These are phyloP conservation scores for Psidium friedrichsthalianum DNA, from an alignment of 345 rosid genomes.

Conservation along the genomic window DNA sequence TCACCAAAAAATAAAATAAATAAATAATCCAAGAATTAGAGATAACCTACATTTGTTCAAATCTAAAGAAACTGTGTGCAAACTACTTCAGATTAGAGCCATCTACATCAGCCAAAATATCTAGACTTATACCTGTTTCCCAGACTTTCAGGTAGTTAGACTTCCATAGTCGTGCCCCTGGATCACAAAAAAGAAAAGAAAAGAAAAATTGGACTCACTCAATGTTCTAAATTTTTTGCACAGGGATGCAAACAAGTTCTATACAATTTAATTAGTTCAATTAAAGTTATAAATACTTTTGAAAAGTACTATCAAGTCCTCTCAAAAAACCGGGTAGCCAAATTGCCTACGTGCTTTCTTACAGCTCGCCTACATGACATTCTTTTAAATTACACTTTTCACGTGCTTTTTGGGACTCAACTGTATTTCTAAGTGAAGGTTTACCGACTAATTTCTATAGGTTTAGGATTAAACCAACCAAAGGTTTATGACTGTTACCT, in stretches of 20 bases:
- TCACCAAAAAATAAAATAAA: background rate
- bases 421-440: background rate
- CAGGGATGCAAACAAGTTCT: too few relatives aligned
- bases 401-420: fast-evolving
- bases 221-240: too few relatives aligned
- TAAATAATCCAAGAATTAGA: background rate
- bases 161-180: background rate
- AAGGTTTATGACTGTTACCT: fast-evolving
- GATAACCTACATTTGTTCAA: background rate
- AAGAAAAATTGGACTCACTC: background rate
- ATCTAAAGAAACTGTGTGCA: background rate
- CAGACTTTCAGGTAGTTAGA: background rate
- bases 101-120: background rate
- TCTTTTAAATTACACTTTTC: too few relatives aligned
- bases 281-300: background rate
- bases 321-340: too few relatives aligned
- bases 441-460: background rate
- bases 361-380: too few relatives aligned
- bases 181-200: background rate
- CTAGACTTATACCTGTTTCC: background rate
- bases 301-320: too few relatives aligned
- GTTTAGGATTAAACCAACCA: too few relatives aligned
- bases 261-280: too few relatives aligned
- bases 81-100: background rate
- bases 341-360: too few relatives aligned